Percentiles rank a stretch among this genome's conserved stretches.
Evolutionary conservation across 257 asterid species (phyloP).

Genomic region (Paraleonurus japonicus): DNA sequence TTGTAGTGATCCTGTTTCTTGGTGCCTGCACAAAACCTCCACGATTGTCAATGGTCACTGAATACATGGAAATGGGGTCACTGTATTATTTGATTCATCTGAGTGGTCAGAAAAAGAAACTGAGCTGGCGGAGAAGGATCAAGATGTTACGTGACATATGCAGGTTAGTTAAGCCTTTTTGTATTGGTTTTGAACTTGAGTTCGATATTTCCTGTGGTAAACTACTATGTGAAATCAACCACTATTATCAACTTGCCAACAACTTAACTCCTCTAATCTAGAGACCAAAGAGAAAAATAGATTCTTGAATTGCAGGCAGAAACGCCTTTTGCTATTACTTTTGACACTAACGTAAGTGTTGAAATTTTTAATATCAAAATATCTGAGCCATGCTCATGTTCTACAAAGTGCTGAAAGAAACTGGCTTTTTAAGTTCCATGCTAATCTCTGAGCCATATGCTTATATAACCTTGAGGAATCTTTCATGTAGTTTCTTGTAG

Average conservation of each 20-base stretch:
- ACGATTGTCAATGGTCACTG: conserved; percentile 85
- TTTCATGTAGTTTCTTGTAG: not conserved
- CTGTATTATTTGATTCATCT: conserved; percentile 77
- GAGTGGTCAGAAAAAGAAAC: conserved; percentile 91
- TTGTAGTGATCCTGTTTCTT: conserved; percentile 88
- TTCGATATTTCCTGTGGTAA: not conserved
- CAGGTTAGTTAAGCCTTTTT: conserved; percentile 55
- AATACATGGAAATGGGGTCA: conserved; percentile 99
- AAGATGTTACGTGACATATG: conserved; percentile 97
- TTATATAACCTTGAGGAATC: not conserved
- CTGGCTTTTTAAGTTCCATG: not conserved
- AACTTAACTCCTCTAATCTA: not conserved
- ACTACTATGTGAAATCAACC: not conserved
- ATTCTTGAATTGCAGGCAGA: not conserved
- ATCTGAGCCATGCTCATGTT: not conserved
- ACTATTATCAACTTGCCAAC: not conserved
- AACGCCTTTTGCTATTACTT: not conserved
- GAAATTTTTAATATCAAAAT: not conserved
- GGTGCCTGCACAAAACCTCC: conserved; percentile 99
- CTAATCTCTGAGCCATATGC: not conserved
- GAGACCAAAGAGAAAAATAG: not conserved
- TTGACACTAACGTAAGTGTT: not conserved
- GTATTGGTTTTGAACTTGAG: not conserved
- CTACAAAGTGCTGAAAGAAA: not conserved
- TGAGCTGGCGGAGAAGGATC: conserved; percentile 85